phyloP scores from a whole-genome alignment of 306 rosid genomes.

The Quercus parvula region DNA sequence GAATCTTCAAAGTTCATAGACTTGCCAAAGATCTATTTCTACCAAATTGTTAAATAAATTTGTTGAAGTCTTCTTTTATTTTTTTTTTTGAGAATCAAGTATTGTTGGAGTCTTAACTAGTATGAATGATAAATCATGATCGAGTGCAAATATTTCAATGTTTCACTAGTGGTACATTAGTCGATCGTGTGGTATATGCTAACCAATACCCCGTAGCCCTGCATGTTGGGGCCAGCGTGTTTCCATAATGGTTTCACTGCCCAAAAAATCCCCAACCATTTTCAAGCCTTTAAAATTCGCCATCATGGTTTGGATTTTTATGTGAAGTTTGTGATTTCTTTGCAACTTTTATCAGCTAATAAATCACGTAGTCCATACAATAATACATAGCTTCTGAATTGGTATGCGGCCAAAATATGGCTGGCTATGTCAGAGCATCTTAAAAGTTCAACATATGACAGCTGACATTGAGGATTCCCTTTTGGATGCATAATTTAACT shows the following conservation, averaged over 20 bases:
- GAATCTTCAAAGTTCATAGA: too few relatives aligned
- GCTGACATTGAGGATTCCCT: neutral
- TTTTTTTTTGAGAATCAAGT: too few relatives aligned
- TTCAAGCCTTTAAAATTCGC: neutral
- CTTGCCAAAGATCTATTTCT: too few relatives aligned
- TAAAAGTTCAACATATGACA: neutral
- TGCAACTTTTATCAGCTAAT: neutral
- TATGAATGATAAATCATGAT: too few relatives aligned
- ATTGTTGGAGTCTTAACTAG: too few relatives aligned
- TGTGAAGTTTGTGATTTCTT: neutral
- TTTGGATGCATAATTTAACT: too few relatives aligned
- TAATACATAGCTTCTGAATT: too few relatives aligned
- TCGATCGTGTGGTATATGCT: neutral
- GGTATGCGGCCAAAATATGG: neutral
- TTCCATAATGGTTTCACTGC: conserved; percentile 27
- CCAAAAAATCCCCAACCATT: conserved; percentile 19
- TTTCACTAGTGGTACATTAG: neutral
- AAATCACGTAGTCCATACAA: neutral
- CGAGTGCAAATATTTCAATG: too few relatives aligned
- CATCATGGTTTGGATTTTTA: neutral
- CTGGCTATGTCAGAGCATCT: conserved; percentile 6
- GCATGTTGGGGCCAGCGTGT: conserved; percentile 26
- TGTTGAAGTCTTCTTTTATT: too few relatives aligned
- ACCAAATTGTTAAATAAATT: too few relatives aligned
- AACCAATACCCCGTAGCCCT: conserved; percentile 6